Base-by-base conservation (phyloP, 23 red algal genomes). In the Gracilaria gracilis region DNA sequence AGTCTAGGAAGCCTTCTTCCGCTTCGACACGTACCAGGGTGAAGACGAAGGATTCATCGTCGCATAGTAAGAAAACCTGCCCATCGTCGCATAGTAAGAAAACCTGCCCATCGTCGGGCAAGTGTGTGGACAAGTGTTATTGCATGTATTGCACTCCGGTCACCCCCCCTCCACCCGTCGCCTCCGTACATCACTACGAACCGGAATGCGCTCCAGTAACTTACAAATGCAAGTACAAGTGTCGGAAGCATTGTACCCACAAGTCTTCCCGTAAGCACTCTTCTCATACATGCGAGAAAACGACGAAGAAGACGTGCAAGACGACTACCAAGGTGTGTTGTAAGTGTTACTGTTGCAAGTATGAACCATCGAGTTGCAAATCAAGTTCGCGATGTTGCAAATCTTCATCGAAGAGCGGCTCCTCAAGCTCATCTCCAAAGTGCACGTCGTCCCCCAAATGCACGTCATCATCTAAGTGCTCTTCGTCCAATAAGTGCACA, bases 101-200 rank as follows among this genome's bases (percentile, higher is more conserved):
- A 29, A 73, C 64, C 27, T 87, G 84, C 62, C 84, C 84, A 13
- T 61, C 66, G 11, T 88, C 84, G 9, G 84, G 84, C 6, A 88
- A 88, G 67, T 70, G 61, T 69, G 5, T 62, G 25, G 59, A 78
- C 49, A 78, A 70, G n/a, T 88, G 84, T 61, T 72, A 34, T 13
- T 88, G 84, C 54, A 61, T 76, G 37, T 75, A 55, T 39, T 88
- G 84, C 57, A 75, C 40, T 16, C 84, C 84, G 49, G 67, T 88
- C 54, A 78, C 84, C 17, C 65, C 58, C 24, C 84, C 84, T 9
- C 84, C 84, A 19, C 84, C 84, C 4, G 71, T 88, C 61, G 84
- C 84, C 0, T 88, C 84, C 74, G 84, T 88, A 4, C 84, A 88
- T 55, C 59, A 44, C 48, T 88, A 62, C 15, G 84, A 88, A 28